These are phyloP conservation scores for Blastosporella zonata DNA, from an alignment of 1,284 basidiomycete species.

Conservation along the genomic window DNA sequence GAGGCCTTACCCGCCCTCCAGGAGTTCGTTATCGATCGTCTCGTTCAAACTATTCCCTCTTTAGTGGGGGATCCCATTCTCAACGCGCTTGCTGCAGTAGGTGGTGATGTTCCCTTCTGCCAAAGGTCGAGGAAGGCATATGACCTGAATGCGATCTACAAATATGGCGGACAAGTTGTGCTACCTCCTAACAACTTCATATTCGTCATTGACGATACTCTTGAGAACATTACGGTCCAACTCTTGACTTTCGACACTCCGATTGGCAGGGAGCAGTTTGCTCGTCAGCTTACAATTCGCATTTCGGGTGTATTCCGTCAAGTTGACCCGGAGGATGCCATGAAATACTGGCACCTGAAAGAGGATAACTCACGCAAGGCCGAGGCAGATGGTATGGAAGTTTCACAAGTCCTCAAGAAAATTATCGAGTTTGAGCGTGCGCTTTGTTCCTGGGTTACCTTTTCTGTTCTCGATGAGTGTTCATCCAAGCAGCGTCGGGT, in stretches of 20 bases:
- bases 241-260: constrained; percentile 31
- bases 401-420: constrained; percentile 23
- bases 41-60: constrained; percentile 28
- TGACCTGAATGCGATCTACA: constrained; percentile 16
- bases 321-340: constrained; percentile 41
- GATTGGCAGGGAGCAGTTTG: constrained; percentile 37
- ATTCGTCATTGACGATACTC: constrained; percentile 15
- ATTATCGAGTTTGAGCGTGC: constrained; percentile 37
- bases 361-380: constrained; percentile 1
- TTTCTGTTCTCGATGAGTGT: constrained; percentile 31
- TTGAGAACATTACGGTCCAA: constrained; percentile 23
- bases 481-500: constrained; percentile 24
- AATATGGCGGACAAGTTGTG: background rate
- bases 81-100: constrained; percentile 16
- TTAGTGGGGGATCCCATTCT: constrained; percentile 23
- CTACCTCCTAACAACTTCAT: constrained; percentile 14
- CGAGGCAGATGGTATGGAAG: constrained; percentile 20
- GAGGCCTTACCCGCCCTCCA: constrained; percentile 36
- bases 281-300: constrained; percentile 40
- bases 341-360: constrained; percentile 34
- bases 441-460: constrained; percentile 37
- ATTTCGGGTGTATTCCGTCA: constrained; percentile 32
- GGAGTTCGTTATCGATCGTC: constrained; percentile 31
- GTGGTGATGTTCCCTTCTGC: constrained; percentile 14
- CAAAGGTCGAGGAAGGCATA: constrained; percentile 16